Conservation (phyloP, 768 basidiomycete species). For the Ephemerocybe angulata region DNA sequence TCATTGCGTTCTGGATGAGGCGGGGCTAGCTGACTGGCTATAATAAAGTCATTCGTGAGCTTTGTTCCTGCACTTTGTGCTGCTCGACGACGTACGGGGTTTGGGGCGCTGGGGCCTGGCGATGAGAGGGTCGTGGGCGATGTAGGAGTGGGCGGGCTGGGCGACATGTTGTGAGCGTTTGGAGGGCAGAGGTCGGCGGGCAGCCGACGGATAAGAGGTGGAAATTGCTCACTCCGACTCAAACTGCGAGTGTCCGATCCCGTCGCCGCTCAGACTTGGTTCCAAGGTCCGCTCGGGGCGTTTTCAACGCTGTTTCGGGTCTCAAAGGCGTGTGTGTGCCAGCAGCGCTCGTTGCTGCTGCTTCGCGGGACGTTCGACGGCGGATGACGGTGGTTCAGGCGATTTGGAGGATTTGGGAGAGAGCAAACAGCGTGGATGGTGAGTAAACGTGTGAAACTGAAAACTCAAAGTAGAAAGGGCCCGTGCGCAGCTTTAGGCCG, state of each 20-base stretch:
- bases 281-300: conserved; percentile 1
- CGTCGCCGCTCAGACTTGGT: conserved; percentile 40
- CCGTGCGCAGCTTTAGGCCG: conserved; percentile 5
- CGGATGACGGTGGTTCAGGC: not conserved
- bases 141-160: not conserved
- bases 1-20: conserved; percentile 19
- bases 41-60: no score
- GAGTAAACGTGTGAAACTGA: conserved; percentile 1
- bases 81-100: not conserved
- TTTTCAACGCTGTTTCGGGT: not conserved
- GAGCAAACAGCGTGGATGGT: not conserved
- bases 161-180: conserved; percentile 9
- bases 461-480: conserved; percentile 2
- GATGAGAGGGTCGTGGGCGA: conserved; percentile 3
- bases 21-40: not conserved
- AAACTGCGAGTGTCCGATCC: conserved; percentile 36
- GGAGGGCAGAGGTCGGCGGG: conserved; percentile 8
- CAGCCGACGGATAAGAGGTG: conserved; percentile 20
- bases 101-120: not conserved
- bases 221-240: conserved; percentile 46
- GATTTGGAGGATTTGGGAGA: not conserved
- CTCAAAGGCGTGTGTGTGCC: conserved; percentile 10
- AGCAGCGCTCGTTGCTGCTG: not conserved
- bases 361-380: not conserved
- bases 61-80: no score